Conservation (phyloP, 2,329 filamentous ascomycete genomes). For the Alternaria consortialis region DNA sequence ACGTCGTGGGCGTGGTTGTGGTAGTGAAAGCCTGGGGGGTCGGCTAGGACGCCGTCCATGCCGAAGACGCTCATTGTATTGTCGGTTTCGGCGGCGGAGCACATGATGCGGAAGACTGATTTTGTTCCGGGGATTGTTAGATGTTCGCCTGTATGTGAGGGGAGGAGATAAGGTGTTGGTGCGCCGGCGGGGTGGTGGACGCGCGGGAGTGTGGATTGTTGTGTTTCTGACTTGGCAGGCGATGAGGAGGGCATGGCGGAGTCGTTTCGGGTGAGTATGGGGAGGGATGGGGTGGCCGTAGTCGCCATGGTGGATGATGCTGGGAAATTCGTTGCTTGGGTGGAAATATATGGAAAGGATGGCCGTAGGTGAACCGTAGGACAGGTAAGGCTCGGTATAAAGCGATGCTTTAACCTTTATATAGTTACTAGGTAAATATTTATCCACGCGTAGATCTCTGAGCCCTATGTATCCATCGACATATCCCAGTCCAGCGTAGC, state of each 20-base stretch:
- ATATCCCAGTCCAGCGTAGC: background rate
- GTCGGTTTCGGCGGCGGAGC: slow-evolving; percentile 25
- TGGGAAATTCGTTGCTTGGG: background rate
- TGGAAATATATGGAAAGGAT: background rate
- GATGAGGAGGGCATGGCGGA: background rate
- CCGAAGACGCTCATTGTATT: slow-evolving; percentile 30
- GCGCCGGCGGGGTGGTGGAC: slow-evolving; percentile 18
- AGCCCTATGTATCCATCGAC: background rate
- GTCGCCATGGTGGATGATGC: background rate
- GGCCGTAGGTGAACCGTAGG: background rate
- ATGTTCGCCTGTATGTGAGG: slow-evolving; percentile 26
- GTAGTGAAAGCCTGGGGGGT: slow-evolving; percentile 32
- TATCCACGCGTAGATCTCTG: background rate
- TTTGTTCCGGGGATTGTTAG: slow-evolving; percentile 29
- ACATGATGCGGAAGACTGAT: slow-evolving; percentile 27
- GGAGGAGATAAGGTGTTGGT: slow-evolving; percentile 25
- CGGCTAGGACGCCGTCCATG: slow-evolving; percentile 26
- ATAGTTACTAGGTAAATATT: background rate
- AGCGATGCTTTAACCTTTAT: background rate
- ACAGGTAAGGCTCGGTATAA: background rate
- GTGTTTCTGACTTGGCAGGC: background rate
- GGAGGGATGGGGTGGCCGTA: background rate
- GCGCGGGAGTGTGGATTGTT: slow-evolving; percentile 10
- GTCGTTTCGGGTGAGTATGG: background rate
- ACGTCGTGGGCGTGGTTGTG: slow-evolving; percentile 32